Evolutionary conservation across 2,329 filamentous ascomycete genomes (phyloP), one percentile per base, ranked within the genome.

Genomic region (Coniochaeta prunicola): DNA sequence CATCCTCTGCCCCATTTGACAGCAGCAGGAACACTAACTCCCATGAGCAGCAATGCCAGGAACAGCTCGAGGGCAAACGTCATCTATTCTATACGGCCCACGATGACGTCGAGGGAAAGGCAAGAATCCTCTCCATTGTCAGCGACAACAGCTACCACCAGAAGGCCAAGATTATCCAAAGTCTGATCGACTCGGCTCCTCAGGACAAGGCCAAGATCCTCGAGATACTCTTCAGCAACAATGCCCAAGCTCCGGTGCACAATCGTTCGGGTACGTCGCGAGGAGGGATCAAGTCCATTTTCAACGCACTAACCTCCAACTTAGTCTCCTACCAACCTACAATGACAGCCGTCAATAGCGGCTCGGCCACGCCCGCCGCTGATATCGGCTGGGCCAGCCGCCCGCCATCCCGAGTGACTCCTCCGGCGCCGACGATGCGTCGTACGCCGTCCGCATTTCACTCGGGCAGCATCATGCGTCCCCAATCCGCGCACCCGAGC

Each of bases 11-110:
- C n/a, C n/a, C 2, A 54, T 15, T 34, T 54, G 4, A 28, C 7
- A 56, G 4, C 8, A n/a, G 30, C 17, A 26, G 30, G 4, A 26
- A 56, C 4, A 38, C 31, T 30, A 28, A 40, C 33, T n/a, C 34
- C 31, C 36, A 17, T 17, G 17, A 28, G 12, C 34, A 56, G 54
- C 4, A 9, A n/a, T 42, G 13, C 34, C 21, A 42, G 36, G 54
- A 56, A 26, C 54, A 56, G 54, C 54, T 56, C 21, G 36, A 56
- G 33, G 54, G 54, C 17, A 56, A 56, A 42, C 54, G 54, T 26
- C 33, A 56, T 7, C 26, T 56, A 34, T 56, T 56, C 36, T 31
- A 33, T 21, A 42, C 54, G 15, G 15, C 54, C 36, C 26, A n/a
- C 15, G 30, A 55, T 8, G 53, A 55, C n/a, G 53, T 36, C 30